Percentiles rank a stretch among this genome's conserved stretches.
phyloP scores from a whole-genome alignment of 352 stramenopile species.

The Phytophthora chlamydospora region DNA sequence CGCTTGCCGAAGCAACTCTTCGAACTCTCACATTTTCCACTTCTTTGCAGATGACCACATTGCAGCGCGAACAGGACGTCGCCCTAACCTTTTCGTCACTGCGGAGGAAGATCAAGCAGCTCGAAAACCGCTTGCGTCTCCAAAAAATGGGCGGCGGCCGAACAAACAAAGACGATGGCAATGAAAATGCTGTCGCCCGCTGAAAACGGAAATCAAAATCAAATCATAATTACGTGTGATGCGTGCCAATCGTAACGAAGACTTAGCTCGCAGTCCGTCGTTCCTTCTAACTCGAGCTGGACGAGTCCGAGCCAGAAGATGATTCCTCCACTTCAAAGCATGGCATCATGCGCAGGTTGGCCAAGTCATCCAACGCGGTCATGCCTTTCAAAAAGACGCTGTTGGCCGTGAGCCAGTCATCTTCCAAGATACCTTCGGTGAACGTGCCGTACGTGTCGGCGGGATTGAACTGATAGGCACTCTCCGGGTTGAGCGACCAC shows the following conservation, averaged over 20 bases:
- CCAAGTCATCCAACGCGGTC: slow-evolving; percentile 41
- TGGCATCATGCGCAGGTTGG: slow-evolving; percentile 46
- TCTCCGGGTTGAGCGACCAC: slow-evolving; percentile 71
- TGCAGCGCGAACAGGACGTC: slow-evolving; percentile 56
- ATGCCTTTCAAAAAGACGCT: slow-evolving; percentile 47
- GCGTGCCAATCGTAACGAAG: slow-evolving; percentile 1
- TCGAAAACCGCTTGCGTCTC: slow-evolving; percentile 62
- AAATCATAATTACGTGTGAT: slow-evolving; percentile 8
- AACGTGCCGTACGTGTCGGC: slow-evolving; percentile 43
- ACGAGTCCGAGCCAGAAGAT: slow-evolving; percentile 28
- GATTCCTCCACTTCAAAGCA: slow-evolving; percentile 50
- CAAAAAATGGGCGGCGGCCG: slow-evolving; percentile 42
- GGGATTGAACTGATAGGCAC: slow-evolving; percentile 62
- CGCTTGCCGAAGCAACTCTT: background rate
- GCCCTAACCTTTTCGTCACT: slow-evolving; percentile 56
- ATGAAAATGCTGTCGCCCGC: slow-evolving; percentile 3
- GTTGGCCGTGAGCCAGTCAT: slow-evolving; percentile 62
- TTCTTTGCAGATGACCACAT: slow-evolving; percentile 39
- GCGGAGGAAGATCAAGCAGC: slow-evolving; percentile 66
- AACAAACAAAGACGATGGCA: slow-evolving; percentile 7
- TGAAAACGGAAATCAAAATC: slow-evolving; percentile 1
- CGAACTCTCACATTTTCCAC: background rate
- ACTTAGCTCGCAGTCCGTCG: slow-evolving; percentile 5
- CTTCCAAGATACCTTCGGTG: slow-evolving; percentile 51
- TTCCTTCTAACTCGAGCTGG: slow-evolving; percentile 23